A percentile compares a stretch with the other conserved stretches of the same genome.
Conservation (phyloP, 148 eudicot genomes). For the Amaranthus cruentus region DNA sequence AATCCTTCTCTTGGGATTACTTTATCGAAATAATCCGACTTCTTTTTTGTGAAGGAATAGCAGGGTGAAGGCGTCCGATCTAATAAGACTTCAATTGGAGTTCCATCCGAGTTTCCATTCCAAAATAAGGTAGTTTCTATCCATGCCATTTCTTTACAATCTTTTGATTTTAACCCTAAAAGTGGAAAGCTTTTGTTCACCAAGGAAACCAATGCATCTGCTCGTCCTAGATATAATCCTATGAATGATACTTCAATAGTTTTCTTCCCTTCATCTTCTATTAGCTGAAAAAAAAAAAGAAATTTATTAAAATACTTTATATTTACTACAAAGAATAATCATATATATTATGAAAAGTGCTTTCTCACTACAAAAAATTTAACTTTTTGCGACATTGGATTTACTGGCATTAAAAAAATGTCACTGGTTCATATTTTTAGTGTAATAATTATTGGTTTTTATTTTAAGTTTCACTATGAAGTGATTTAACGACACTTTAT, state of each 20-base stretch:
- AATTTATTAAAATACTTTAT: too few relatives aligned
- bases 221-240: slow-evolving; percentile 31
- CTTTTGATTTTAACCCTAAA: slow-evolving; percentile 32
- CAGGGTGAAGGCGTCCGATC: slow-evolving; percentile 9
- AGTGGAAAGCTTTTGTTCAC: slow-evolving; percentile 41
- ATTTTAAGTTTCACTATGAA: too few relatives aligned
- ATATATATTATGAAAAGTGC: too few relatives aligned
- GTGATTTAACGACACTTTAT: too few relatives aligned
- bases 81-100: slow-evolving; percentile 16
- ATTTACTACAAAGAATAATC: too few relatives aligned
- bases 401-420: too few relatives aligned
- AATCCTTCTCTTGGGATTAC: slow-evolving; percentile 19
- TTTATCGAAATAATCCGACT: slow-evolving; percentile 31
- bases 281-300: too few relatives aligned
- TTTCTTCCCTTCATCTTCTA: neutral
- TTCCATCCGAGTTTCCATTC: slow-evolving; percentile 10
- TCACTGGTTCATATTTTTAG: too few relatives aligned
- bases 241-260: slow-evolving; percentile 20
- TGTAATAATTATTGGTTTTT: too few relatives aligned
- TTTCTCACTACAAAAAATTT: too few relatives aligned
- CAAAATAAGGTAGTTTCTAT: slow-evolving; percentile 25
- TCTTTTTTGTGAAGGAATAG: slow-evolving; percentile 19
- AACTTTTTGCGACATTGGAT: too few relatives aligned
- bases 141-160: slow-evolving; percentile 52
- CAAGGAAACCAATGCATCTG: slow-evolving; percentile 26